phyloP scores from a whole-genome alignment of 805 yeast genomes.

The Saccharomycopsis fermentans region DNA sequence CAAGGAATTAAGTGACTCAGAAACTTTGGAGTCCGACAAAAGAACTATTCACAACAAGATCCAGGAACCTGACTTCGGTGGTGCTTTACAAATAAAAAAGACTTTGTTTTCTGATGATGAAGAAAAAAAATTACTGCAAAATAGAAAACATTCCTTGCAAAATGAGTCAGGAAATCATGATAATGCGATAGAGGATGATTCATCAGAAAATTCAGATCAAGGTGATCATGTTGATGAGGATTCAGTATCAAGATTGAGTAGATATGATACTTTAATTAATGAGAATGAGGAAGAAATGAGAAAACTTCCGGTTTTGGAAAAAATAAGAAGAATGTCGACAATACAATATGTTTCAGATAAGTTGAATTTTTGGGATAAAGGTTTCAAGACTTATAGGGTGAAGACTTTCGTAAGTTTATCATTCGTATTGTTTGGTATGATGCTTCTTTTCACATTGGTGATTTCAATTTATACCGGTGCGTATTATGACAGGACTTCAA shows the following conservation, averaged over 20 bases:
- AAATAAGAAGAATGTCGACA: conserved; percentile 1
- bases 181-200: not conserved
- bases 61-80: not conserved
- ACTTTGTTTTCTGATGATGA: not conserved
- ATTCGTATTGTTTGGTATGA: conserved; percentile 12
- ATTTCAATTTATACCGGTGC: conserved; percentile 31
- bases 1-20: not conserved
- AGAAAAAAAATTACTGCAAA: not conserved
- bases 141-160: not conserved
- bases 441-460: conserved; percentile 21
- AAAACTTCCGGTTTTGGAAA: not conserved
- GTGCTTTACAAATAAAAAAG: not conserved
- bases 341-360: conserved; percentile 2
- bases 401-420: not conserved
- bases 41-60: not conserved
- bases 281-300: not conserved
- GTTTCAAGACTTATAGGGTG: conserved; percentile 4
- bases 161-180: not conserved
- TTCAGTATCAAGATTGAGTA: not conserved
- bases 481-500: conserved; percentile 23
- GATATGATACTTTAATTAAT: not conserved
- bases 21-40: not conserved
- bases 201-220: not conserved
- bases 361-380: conserved; percentile 12
- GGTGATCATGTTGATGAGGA: not conserved